Evolutionary conservation across 176 grass and related monocot genomes (phyloP), one percentile per base, ranked within the genome.

Genomic region (Lolium perenne): DNA sequence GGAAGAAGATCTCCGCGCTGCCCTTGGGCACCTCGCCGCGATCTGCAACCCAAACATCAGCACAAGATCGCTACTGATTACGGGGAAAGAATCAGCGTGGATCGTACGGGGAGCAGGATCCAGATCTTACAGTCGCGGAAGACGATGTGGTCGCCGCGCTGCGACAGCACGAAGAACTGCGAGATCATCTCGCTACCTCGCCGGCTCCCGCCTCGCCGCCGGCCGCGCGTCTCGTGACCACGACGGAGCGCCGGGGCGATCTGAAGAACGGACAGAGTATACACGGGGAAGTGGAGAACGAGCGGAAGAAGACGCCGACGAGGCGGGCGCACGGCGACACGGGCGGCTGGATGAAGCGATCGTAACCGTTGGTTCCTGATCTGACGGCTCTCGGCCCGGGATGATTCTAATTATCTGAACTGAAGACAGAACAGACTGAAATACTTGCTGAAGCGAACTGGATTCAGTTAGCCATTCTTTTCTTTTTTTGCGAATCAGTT

Each of bases 1-100:
- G 90, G 78, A 99, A 99, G 81, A 99, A 99, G 91, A 99, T 99
- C 92, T 99, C 97, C 35, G 97, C 94, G 87, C 97, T 99, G 47
- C 92, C 97, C 87, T 99, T 99, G 35, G 88, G 90, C 79, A 99
- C 97, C 87, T 99, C 97, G 71, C 94, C 94, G 40, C 97, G 94
- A 94, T 99, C 97, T 99, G 87, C 69, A 78, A 13, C 25, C 59
- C 46, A 23, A 63, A 26, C 63, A 64, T 82, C 66, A 72, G 73
- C 74, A 32, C 59, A 23, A 25, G 51, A 67, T 74, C 80, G 35
- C 26, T 51, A 6, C 14, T 1, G 63, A 65, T 60, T 12, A 13
- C 8, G 60, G 21, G 22, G 29, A 13, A n/a, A 53, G 38, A 41
- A 25, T 16, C 72, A 40, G 14, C 62, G 6, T 7, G n/a, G 51